Base-by-base conservation (phyloP, 1,284 basidiomycete genomes). In the Takashimella tepidaria region DNA sequence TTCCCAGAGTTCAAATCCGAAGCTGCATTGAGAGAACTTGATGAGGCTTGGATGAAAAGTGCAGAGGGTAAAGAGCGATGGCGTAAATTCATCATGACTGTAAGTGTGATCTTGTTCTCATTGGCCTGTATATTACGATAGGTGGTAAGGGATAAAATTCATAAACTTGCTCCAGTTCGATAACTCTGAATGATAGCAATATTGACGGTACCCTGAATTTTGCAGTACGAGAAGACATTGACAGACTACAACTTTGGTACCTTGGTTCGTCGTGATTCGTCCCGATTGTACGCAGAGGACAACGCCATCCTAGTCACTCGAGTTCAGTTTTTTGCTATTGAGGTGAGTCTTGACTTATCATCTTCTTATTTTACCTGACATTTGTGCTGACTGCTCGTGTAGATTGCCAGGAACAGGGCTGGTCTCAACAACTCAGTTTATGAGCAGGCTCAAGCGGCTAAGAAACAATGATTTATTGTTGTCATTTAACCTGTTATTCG, bases 171-270 rank as follows among this genome's bases (percentile, higher is more conserved):
- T 41, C 37, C 37, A 41, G 37, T n/a, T n/a, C 37, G 37, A n/a
- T n/a, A n/a, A n/a, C n/a, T n/a, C n/a, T n/a, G n/a, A n/a, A n/a
- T n/a, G n/a, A n/a, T 10, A 40, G 11, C 11, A 12, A 24, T 6
- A 37, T 48, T 51, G 20, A 45, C 47, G 45, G 5, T 42, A 20
- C 31, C 31, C 31, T 37, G 31, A 37, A 8, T 37, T 37, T 16
- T 46, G 37, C 41, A 67, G 59, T 93, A 91, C 77, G 86, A 92
- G 77, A 85, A 87, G 59, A 86, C 85, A 67, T 79, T 96, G 53
- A 87, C 90, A 69, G 93, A 98, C 67, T 92, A 88, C 79, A 98
- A 98, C 81, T 97, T 98, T 77, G 96, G 96, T 26, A 97, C 91
- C 2, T 79, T 99, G 63, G 87, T 99, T 63, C 84, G 96, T 49